Percentiles rank a stretch among this genome's conserved stretches.
phyloP scores from a whole-genome alignment of 768 basidiomycete species.

The Podaxis sp. region DNA sequence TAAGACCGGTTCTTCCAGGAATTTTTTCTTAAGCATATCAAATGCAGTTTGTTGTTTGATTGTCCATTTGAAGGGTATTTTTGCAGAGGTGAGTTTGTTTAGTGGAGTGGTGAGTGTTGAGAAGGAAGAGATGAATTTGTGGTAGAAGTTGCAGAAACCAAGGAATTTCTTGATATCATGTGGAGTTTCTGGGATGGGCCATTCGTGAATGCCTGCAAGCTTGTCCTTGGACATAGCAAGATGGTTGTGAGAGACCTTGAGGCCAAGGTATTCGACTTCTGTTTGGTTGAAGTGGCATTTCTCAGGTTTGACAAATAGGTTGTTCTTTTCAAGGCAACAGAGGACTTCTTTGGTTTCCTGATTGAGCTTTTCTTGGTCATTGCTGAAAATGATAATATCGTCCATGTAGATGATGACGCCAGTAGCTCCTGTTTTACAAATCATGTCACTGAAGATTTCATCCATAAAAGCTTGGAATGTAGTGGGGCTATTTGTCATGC shows the following conservation, averaged over 20 bases:
- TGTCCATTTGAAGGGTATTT: too few relatives aligned
- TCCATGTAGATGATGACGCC: slow-evolving; percentile 17
- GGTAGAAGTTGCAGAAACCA: background rate
- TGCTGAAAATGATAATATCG: slow-evolving; percentile 1
- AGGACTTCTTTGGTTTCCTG: background rate
- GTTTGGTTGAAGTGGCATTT: background rate
- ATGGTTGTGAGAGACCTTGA: too few relatives aligned
- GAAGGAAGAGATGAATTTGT: too few relatives aligned
- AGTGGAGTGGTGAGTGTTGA: background rate
- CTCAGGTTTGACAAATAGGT: background rate
- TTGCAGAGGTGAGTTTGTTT: background rate
- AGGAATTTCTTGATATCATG: background rate
- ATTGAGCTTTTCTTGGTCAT: background rate
- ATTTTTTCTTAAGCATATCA: background rate
- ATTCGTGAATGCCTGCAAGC: too few relatives aligned
- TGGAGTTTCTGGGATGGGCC: too few relatives aligned
- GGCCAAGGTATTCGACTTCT: background rate
- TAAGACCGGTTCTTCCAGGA: background rate
- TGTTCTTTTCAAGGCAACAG: background rate
- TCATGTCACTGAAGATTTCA: slow-evolving; percentile 7
- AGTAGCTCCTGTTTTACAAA: background rate
- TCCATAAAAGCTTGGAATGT: slow-evolving; percentile 20
- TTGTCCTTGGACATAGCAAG: too few relatives aligned
- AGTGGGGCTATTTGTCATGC: background rate
- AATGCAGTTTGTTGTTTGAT: background rate